Evolutionary conservation across 169 alveolate genomes (phyloP).

Genomic region (Plasmodium gonderi): DNA sequence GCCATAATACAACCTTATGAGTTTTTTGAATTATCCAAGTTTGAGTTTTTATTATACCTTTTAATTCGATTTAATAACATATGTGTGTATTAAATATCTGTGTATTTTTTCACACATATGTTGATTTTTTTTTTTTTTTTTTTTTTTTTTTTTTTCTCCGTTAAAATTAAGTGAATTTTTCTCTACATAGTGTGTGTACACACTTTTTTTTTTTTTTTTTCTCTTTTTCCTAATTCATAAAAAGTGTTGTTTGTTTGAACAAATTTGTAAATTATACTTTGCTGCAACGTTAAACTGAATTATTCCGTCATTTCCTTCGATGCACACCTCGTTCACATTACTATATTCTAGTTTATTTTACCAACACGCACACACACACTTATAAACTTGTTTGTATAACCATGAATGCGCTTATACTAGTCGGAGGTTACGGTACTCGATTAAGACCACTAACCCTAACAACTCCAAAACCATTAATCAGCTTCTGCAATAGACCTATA

Average conservation of each 20-base stretch:
- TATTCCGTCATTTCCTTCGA: no score
- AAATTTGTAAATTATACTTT: no score
- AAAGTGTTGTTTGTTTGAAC: background rate
- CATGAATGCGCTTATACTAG: slow-evolving; percentile 97
- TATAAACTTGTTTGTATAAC: slow-evolving; percentile 10
- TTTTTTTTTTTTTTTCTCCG: background rate
- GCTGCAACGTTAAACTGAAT: no score
- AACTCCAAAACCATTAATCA: slow-evolving; percentile 96
- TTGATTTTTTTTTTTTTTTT: background rate
- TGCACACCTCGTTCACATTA: background rate
- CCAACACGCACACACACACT: no score
- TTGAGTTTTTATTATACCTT: background rate
- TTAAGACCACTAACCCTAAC: slow-evolving; percentile 97
- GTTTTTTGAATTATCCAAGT: background rate
- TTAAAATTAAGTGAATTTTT: background rate
- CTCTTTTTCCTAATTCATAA: no score
- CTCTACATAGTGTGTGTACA: background rate
- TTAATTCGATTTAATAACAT: background rate
- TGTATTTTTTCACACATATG: background rate
- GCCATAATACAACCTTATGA: background rate
- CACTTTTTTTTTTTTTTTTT: background rate
- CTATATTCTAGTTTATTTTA: background rate
- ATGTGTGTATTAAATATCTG: background rate
- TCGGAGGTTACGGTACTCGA: slow-evolving; percentile 99
- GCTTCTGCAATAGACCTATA: slow-evolving; percentile 96